A percentile compares a stretch with the other conserved stretches of the same genome.
These are phyloP conservation scores for Chlorociboria aeruginascens DNA, from an alignment of 495 filamentous ascomycete genomes.

Conservation along the genomic window DNA sequence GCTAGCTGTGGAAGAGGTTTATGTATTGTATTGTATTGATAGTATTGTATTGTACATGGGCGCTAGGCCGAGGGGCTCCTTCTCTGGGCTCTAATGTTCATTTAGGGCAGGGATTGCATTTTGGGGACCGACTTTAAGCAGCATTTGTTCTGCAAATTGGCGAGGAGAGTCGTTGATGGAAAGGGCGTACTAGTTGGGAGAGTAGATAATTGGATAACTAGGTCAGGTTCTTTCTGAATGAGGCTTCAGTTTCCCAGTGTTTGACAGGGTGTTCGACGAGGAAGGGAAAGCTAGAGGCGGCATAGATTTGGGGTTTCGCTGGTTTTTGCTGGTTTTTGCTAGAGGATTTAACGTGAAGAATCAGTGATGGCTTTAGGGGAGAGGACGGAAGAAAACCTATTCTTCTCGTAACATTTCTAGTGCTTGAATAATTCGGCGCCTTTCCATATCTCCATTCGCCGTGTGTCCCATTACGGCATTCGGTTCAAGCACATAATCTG, in stretches of 20 bases:
- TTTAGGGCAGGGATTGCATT: conserved; percentile 51
- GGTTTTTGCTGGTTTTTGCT: conserved; percentile 23
- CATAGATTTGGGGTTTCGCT: conserved; percentile 41
- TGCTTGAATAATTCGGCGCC: conserved; percentile 49
- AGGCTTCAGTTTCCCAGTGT: conserved; percentile 62
- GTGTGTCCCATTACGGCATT: conserved; percentile 46
- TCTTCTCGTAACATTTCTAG: conserved; percentile 35
- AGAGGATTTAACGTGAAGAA: too few relatives aligned
- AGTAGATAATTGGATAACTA: conserved; percentile 55
- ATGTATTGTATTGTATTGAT: too few relatives aligned
- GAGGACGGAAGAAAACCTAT: conserved; percentile 24
- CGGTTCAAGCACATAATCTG: conserved; percentile 48
- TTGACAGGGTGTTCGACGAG: conserved; percentile 60
- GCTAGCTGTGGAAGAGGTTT: too few relatives aligned
- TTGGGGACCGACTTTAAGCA: conserved; percentile 56
- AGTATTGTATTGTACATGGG: too few relatives aligned
- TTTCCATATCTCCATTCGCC: conserved; percentile 46
- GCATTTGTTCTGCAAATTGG: conserved; percentile 49
- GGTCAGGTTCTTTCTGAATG: conserved; percentile 44
- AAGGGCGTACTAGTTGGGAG: conserved; percentile 41
- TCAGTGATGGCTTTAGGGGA: neutral
- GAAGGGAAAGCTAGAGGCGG: conserved; percentile 38
- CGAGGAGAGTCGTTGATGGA: conserved; percentile 46
- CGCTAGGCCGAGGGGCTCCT: too few relatives aligned
- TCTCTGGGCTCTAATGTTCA: conserved; percentile 47